phyloP scores from a whole-genome alignment of 495 filamentous ascomycete species.

The Sordaria brevicollis region DNA sequence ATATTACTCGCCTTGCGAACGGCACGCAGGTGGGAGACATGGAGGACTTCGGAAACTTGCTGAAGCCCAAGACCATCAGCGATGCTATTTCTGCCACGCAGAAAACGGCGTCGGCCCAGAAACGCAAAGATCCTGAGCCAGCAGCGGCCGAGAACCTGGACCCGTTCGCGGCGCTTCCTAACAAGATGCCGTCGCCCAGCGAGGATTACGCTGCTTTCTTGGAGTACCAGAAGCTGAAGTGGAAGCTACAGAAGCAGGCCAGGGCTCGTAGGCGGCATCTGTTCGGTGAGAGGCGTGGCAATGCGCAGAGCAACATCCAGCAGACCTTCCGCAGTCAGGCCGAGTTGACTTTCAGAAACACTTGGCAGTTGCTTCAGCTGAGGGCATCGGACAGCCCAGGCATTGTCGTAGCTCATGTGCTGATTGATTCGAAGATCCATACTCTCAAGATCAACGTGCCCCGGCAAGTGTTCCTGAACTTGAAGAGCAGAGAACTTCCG shows the following conservation, averaged over 20 bases:
- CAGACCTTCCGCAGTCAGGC: slow-evolving; percentile 86
- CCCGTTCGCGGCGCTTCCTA: slow-evolving; percentile 75
- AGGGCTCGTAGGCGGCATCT: slow-evolving; percentile 78
- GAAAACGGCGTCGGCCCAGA: slow-evolving; percentile 43
- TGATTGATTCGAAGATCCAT: slow-evolving; percentile 90
- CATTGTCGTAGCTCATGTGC: slow-evolving; percentile 75
- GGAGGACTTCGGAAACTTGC: slow-evolving; percentile 70
- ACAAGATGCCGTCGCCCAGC: slow-evolving; percentile 73
- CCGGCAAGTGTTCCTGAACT: slow-evolving; percentile 80
- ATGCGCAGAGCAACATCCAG: slow-evolving; percentile 64
- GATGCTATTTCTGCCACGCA: slow-evolving; percentile 41
- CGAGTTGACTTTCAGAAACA: slow-evolving; percentile 76
- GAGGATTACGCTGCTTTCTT: slow-evolving; percentile 87
- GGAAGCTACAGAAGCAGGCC: slow-evolving; percentile 95
- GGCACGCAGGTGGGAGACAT: slow-evolving; percentile 50
- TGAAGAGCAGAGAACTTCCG: slow-evolving; percentile 76
- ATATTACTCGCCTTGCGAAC: slow-evolving; percentile 59
- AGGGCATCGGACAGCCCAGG: slow-evolving; percentile 70
- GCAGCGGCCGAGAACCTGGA: slow-evolving; percentile 50
- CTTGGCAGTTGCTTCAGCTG: slow-evolving; percentile 91
- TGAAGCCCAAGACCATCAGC: slow-evolving; percentile 61
- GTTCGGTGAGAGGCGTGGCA: slow-evolving; percentile 72
- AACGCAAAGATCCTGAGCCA: slow-evolving; percentile 68
- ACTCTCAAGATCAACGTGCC: slow-evolving; percentile 80
- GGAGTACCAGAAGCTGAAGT: slow-evolving; percentile 95